phyloP scores from a whole-genome alignment of 1,284 basidiomycete genomes.

The Pisolithus thermaeus region DNA sequence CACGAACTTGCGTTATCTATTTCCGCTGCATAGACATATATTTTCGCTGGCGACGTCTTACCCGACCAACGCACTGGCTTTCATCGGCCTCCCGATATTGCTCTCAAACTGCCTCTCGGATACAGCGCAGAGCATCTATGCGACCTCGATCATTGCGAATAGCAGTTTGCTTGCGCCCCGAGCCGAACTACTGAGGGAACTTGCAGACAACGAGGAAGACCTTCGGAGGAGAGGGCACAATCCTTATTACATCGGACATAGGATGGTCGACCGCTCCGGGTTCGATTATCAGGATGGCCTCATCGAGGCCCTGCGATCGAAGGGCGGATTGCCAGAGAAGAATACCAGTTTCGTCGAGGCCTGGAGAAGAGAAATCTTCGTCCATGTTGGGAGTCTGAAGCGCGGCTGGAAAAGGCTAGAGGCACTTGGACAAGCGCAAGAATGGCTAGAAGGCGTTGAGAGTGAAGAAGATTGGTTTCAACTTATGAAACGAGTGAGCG shows the following conservation, averaged over 20 bases:
- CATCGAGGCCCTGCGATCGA: conserved; percentile 38
- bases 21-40: conserved; percentile 49
- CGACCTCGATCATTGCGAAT: conserved; percentile 40
- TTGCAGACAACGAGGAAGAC: conserved; percentile 36
- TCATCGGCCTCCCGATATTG: conserved; percentile 44
- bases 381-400: conserved; percentile 30
- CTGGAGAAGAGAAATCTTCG: conserved; percentile 38
- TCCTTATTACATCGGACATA: conserved; percentile 46
- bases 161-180: conserved; percentile 36
- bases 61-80: conserved; percentile 46
- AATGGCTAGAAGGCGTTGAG: conserved; percentile 34
- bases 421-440: conserved; percentile 28
- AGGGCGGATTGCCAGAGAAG: conserved; percentile 36
- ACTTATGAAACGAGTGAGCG: conserved; percentile 39
- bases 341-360: conserved; percentile 42
- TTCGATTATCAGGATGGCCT: conserved; percentile 47
- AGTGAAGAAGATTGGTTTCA: conserved; percentile 44
- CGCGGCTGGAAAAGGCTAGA: conserved; percentile 43
- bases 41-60: conserved; percentile 42
- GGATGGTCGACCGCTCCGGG: conserved; percentile 34
- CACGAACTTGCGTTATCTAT: conserved; percentile 48
- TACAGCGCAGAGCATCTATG: conserved; percentile 44
- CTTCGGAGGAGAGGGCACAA: conserved; percentile 37
- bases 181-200: conserved; percentile 34
- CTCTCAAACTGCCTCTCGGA: conserved; percentile 41